Percentiles rank a stretch among this genome's conserved stretches.
These are phyloP conservation scores for Sechiopsis laciniata DNA, from an alignment of 306 rosid species.

Conservation along the genomic window DNA sequence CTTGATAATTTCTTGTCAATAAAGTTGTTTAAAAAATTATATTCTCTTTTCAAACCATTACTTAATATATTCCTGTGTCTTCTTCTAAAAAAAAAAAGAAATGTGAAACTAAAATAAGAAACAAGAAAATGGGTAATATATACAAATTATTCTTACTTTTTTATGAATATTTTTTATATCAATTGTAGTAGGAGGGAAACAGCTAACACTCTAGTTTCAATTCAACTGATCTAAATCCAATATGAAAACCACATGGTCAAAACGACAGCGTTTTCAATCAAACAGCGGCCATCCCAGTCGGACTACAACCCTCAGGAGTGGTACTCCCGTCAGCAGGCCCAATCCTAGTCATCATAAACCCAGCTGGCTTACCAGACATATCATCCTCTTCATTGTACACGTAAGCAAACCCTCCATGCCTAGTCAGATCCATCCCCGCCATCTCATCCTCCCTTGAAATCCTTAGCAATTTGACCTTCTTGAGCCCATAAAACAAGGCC, in stretches of 20 bases:
- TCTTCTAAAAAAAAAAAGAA: too few relatives aligned
- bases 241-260: too few relatives aligned
- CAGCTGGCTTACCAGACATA: constrained; percentile 7
- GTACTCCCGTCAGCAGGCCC: constrained; percentile 24
- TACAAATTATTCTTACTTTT: too few relatives aligned
- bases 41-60: too few relatives aligned
- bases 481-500: constrained; percentile 48
- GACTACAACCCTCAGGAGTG: neutral
- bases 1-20: too few relatives aligned
- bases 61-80: too few relatives aligned
- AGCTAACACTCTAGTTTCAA: neutral
- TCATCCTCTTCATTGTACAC: constrained; percentile 41
- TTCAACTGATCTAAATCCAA: neutral
- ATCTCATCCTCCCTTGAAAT: constrained; percentile 52
- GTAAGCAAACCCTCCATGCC: constrained; percentile 83
- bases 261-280: neutral
- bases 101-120: too few relatives aligned
- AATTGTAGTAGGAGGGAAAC: neutral
- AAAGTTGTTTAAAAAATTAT: too few relatives aligned
- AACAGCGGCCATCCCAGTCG: neutral
- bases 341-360: constrained; percentile 29
- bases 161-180: too few relatives aligned
- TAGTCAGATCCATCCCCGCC: constrained; percentile 66
- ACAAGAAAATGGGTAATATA: too few relatives aligned
- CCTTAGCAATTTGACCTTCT: constrained; percentile 48